A percentile compares a stretch with the other conserved stretches of the same genome.
phyloP scores from a whole-genome alignment of 495 filamentous ascomycete species.

The Xylaria telfairii region DNA sequence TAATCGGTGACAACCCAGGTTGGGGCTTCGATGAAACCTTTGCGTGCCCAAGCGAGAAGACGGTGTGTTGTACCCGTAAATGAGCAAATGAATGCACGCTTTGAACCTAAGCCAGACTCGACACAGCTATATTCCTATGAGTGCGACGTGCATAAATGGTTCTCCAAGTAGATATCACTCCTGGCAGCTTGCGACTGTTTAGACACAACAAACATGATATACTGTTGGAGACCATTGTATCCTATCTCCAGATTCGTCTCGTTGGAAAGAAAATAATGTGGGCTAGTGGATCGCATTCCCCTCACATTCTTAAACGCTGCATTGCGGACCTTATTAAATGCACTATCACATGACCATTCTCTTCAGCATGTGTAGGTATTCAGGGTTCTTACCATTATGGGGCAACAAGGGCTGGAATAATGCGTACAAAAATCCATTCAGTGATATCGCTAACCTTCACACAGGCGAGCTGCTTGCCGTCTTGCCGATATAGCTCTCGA shows the following conservation, averaged over 20 bases:
- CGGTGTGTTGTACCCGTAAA: conserved; percentile 15
- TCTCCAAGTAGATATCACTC: not conserved
- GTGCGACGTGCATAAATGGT: not conserved
- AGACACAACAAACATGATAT: not conserved
- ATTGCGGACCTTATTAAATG: not conserved
- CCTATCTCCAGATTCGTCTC: not conserved
- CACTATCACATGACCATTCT: conserved; percentile 10
- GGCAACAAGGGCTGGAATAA: not conserved
- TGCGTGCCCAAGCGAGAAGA: not conserved
- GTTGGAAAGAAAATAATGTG: not conserved
- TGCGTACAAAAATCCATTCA: too few species aligned
- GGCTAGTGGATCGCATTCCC: not conserved
- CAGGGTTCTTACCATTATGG: not conserved
- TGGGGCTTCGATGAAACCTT: not conserved
- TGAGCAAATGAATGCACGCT: not conserved
- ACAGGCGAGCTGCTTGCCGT: not conserved
- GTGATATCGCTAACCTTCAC: not conserved
- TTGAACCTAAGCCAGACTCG: not conserved
- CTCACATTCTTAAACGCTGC: not conserved
- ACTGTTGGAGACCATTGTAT: not conserved
- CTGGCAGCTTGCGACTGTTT: not conserved
- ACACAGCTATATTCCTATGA: not conserved
- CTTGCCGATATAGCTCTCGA: not conserved
- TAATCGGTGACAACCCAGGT: not conserved
- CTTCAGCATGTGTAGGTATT: not conserved